A percentile compares a stretch with the other conserved stretches of the same genome.
Conservation (phyloP, 345 rosid genomes). For the Linum lewisii region DNA sequence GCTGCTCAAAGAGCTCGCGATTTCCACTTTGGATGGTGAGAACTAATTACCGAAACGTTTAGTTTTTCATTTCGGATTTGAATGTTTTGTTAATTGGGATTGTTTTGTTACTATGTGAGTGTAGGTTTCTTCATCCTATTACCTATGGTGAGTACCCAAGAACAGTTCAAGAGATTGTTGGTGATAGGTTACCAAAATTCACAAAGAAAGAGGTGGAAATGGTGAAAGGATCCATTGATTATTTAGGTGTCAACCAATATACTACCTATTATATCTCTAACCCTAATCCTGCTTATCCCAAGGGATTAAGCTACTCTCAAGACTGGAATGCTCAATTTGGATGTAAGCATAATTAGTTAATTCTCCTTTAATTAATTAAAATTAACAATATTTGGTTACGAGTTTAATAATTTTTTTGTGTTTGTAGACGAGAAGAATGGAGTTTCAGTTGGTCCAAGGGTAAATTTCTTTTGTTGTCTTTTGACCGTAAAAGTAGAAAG, state of each 20-base stretch:
- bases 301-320: slow-evolving; percentile 64
- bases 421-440: slow-evolving; percentile 53
- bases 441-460: slow-evolving; percentile 68
- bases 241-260: slow-evolving; percentile 42
- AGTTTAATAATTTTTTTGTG: background rate
- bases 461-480: slow-evolving; percentile 13
- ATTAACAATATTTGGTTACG: background rate
- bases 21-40: slow-evolving; percentile 13
- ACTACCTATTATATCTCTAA: slow-evolving; percentile 63
- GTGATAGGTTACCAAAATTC: slow-evolving; percentile 7
- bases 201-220: background rate
- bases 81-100: too few species aligned
- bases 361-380: background rate
- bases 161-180: background rate
- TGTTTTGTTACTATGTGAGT: background rate
- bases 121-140: slow-evolving; percentile 25
- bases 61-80: too few species aligned
- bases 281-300: slow-evolving; percentile 37
- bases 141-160: slow-evolving; percentile 8
- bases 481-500: too few species aligned
- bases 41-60: too few species aligned
- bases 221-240: slow-evolving; percentile 9
- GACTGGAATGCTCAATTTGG: slow-evolving; percentile 78
- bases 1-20: slow-evolving; percentile 14
- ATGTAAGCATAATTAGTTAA: slow-evolving; percentile 33